A percentile compares a stretch with the other conserved stretches of the same genome.
Evolutionary conservation across 2,329 filamentous ascomycete genomes (phyloP).

Genomic region (Fusarium sacchari): DNA sequence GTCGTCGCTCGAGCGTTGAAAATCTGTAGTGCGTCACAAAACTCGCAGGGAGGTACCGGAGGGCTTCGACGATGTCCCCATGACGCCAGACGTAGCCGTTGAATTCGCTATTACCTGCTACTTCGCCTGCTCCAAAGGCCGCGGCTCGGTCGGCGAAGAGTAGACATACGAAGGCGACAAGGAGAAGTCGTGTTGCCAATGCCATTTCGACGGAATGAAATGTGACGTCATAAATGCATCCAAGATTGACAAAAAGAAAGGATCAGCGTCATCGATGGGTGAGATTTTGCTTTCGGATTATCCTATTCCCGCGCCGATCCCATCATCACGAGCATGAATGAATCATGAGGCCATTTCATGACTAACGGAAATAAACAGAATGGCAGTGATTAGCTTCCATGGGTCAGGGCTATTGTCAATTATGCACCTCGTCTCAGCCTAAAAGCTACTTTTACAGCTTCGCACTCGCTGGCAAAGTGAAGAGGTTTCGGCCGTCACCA

Average conservation of each 20-base stretch:
- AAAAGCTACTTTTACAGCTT: not conserved
- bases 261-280: not conserved
- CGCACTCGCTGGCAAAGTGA: not conserved
- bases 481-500: not conserved
- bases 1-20: conserved; percentile 52
- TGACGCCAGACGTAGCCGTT: conserved; percentile 55
- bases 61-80: conserved; percentile 52
- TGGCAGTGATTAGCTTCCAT: not conserved
- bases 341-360: not conserved
- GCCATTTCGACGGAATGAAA: conserved; percentile 17
- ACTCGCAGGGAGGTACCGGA: conserved; percentile 50
- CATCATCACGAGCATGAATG: not conserved
- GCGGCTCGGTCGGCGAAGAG: conserved; percentile 45
- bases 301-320: not conserved
- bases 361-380: not conserved
- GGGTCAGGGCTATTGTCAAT: not conserved
- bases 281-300: not conserved
- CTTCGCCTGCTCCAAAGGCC: conserved; percentile 53
- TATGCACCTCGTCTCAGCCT: not conserved
- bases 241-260: not conserved
- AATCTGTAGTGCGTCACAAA: conserved; percentile 52
- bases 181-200: conserved; percentile 28
- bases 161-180: conserved; percentile 39
- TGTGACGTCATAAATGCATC: conserved; percentile 25
- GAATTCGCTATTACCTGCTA: conserved; percentile 51